Base-by-base conservation (phyloP, 345 rosid genomes). In the Salix dunnii region DNA sequence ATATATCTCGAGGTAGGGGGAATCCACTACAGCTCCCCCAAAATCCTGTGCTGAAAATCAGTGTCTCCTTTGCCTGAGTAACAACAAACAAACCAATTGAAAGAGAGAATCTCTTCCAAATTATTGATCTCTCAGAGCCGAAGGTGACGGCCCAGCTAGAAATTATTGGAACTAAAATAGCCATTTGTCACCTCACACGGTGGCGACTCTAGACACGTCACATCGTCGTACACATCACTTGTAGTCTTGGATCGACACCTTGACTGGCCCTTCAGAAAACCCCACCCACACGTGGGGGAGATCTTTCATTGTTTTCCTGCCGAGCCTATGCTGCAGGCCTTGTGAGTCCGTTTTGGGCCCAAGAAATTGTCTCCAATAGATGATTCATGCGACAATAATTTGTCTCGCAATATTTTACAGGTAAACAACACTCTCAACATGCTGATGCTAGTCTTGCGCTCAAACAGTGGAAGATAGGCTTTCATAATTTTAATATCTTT, bases 211-310 rank as follows among this genome's bases (percentile, higher is more conserved):
- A 0, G 14, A 72, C 55, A 49, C 46, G 9, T 61, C 74, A 64
- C 70, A 61, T 73, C 76, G 12, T 18, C 28, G 13, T 76, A 77
- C 83, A 77, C 7, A 68, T 67, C 89, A 82, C 86, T 85, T 79
- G 85, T 81, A 85, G n/a, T 73, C 68, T 43, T 27, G 3, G 21
- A 67, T 73, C 61, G 77, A 65, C 82, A 80, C 83, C 68, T 78
- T 77, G 82, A 75, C 79, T 31, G 63, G 38, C 68, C 71, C 65
- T 30, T 2, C 17, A 18, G 1, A 36, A 31, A 77, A 74, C 82
- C 85, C 85, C 87, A 81, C 81, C 85, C 91, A 53, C 88, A 85
- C 90, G 90, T 81, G 91, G 74, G 86, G 81, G 73, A 53, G 78
- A 80, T 75, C 69, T 72, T 30, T 49, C 27, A 20, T 70, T 68